Conservation (phyloP, 2,329 filamentous ascomycete genomes). For the Diplodia sapinea region DNA sequence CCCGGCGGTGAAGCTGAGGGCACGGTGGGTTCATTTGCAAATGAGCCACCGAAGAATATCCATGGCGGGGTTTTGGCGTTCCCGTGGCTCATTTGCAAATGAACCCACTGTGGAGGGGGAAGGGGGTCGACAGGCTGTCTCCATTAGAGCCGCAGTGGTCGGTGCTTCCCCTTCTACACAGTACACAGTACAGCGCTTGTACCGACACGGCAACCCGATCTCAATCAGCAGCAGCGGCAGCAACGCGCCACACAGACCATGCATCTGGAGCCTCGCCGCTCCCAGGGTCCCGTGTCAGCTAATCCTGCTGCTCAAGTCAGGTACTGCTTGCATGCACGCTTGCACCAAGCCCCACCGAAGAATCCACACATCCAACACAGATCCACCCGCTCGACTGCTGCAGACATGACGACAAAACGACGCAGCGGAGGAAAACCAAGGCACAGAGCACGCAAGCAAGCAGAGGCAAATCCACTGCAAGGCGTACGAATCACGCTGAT, state of each 20-base stretch:
- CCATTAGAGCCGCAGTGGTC: slow-evolving; percentile 4
- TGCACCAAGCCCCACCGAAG: slow-evolving; percentile 10
- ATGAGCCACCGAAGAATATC: no score
- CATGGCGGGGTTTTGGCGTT: no score
- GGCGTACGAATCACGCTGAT: slow-evolving; percentile 4
- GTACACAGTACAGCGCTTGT: background rate
- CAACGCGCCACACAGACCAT: slow-evolving; percentile 10
- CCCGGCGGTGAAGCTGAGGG: slow-evolving; percentile 23
- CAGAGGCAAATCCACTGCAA: background rate
- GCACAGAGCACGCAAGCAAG: slow-evolving; percentile 2
- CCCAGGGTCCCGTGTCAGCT: slow-evolving; percentile 23
- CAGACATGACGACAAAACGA: background rate
- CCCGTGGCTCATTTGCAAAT: no score
- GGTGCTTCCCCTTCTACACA: background rate
- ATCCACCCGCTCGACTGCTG: slow-evolving; percentile 14
- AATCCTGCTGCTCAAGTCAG: slow-evolving; percentile 17
- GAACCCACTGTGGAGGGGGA: no score
- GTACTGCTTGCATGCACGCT: slow-evolving; percentile 12
- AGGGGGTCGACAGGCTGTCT: background rate
- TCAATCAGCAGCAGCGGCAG: slow-evolving; percentile 8
- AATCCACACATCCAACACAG: slow-evolving; percentile 14
- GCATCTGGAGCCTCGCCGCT: slow-evolving; percentile 23
- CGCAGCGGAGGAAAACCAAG: background rate
- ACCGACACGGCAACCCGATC: slow-evolving; percentile 1
- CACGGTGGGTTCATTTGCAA: no score